Percentiles rank a stretch among this genome's conserved stretches.
These are phyloP conservation scores for Suillus plorans DNA, from an alignment of 768 basidiomycete species.

Conservation along the genomic window DNA sequence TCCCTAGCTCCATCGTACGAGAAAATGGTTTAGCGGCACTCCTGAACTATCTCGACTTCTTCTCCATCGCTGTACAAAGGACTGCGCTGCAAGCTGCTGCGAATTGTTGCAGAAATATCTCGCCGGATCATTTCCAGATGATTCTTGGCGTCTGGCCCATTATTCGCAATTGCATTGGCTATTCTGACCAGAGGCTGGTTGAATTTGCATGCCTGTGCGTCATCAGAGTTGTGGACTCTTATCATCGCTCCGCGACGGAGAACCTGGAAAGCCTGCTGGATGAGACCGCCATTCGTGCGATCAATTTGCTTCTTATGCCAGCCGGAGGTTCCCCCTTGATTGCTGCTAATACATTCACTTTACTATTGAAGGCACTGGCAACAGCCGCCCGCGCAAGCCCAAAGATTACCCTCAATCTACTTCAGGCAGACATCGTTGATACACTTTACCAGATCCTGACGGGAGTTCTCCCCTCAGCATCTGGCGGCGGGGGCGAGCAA, in stretches of 20 bases:
- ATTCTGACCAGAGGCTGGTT: slow-evolving; percentile 95
- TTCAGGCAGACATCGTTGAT: slow-evolving; percentile 91
- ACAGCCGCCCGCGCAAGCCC: slow-evolving; percentile 88
- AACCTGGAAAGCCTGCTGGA: slow-evolving; percentile 87
- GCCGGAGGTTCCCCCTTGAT: slow-evolving; percentile 86
- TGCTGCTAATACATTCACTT: slow-evolving; percentile 84
- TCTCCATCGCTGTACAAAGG: slow-evolving; percentile 95
- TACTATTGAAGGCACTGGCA: slow-evolving; percentile 82
- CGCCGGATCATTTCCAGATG: slow-evolving; percentile 85
- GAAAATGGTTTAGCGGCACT: slow-evolving; percentile 93
- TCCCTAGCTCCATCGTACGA: slow-evolving; percentile 91
- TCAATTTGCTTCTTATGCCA: slow-evolving; percentile 83
- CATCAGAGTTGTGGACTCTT: slow-evolving; percentile 91
- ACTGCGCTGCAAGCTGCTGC: slow-evolving; percentile 96
- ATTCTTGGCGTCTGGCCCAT: slow-evolving; percentile 90
- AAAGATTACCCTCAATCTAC: slow-evolving; percentile 78
- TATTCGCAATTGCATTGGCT: slow-evolving; percentile 87
- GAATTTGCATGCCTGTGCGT: slow-evolving; percentile 95
- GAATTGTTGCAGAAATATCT: slow-evolving; percentile 93
- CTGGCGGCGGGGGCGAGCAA: slow-evolving; percentile 44
- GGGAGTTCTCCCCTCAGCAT: slow-evolving; percentile 80
- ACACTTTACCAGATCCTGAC: slow-evolving; percentile 95
- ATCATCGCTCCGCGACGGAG: slow-evolving; percentile 80
- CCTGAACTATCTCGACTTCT: slow-evolving; percentile 96
- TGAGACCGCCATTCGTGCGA: slow-evolving; percentile 71